These are phyloP conservation scores for Zymoseptoria brevis DNA, from an alignment of 2,329 filamentous ascomycete species.

Conservation along the genomic window DNA sequence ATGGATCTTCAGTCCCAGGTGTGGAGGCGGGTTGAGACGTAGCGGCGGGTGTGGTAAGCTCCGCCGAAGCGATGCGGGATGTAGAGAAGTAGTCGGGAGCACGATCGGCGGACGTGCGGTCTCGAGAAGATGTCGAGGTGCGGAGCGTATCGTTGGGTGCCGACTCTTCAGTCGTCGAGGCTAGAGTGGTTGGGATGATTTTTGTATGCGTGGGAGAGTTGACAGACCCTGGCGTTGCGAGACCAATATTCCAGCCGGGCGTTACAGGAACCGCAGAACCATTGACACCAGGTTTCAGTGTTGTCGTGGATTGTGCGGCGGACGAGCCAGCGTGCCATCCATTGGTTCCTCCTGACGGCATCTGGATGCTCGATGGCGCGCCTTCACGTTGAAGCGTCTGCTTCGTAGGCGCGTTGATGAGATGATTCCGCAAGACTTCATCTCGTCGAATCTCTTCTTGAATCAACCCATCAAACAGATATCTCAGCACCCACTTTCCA, in stretches of 20 bases:
- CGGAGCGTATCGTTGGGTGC: slow-evolving; percentile 46
- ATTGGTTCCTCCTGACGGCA: slow-evolving; percentile 38
- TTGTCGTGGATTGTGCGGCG: slow-evolving; percentile 41
- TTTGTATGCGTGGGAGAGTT: slow-evolving; percentile 28
- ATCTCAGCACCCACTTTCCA: slow-evolving; percentile 90
- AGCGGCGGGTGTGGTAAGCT: slow-evolving; percentile 20
- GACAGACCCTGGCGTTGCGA: slow-evolving; percentile 35
- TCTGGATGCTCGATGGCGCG: slow-evolving; percentile 54
- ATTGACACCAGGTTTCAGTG: slow-evolving; percentile 56
- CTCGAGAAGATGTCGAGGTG: slow-evolving; percentile 45
- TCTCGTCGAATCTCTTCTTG: slow-evolving; percentile 86
- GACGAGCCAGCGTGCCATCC: slow-evolving; percentile 36
- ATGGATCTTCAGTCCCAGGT: slow-evolving; percentile 28
- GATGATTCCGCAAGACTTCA: slow-evolving; percentile 58
- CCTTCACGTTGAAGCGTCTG: slow-evolving; percentile 48
- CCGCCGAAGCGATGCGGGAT: slow-evolving; percentile 43
- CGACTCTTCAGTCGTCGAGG: slow-evolving; percentile 32
- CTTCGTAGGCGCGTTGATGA: slow-evolving; percentile 56
- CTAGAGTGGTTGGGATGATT: slow-evolving; percentile 29
- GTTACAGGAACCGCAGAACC: slow-evolving; percentile 56
- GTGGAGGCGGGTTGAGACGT: slow-evolving; percentile 24
- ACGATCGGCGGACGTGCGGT: slow-evolving; percentile 53
- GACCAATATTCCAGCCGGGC: slow-evolving; percentile 68
- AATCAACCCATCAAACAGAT: slow-evolving; percentile 81
- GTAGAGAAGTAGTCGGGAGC: slow-evolving; percentile 70